Evolutionary conservation across 1,139 yeast species (phyloP).

Genomic region (Candida labiduridarum): DNA sequence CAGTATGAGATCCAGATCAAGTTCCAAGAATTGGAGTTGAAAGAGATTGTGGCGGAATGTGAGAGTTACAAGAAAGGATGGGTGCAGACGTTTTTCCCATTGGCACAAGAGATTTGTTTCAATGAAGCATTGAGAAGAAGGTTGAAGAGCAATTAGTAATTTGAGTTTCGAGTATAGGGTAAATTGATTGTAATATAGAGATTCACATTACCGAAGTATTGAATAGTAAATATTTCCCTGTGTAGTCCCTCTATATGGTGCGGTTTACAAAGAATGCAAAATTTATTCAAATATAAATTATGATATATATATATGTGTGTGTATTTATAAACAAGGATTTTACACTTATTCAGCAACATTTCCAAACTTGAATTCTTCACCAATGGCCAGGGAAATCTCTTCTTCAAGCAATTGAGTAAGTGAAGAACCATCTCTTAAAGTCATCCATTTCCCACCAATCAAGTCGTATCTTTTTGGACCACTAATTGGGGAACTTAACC

Average conservation of each 20-base stretch:
- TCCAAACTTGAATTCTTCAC: slow-evolving; percentile 29
- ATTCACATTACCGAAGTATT: too few species aligned
- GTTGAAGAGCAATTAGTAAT: slow-evolving; percentile 24
- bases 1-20: too few species aligned
- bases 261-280: too few species aligned
- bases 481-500: slow-evolving; percentile 91
- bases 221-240: too few species aligned
- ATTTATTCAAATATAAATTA: neutral
- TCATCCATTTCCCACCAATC: slow-evolving; percentile 60
- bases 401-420: slow-evolving; percentile 48
- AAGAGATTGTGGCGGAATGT: slow-evolving; percentile 78
- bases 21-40: slow-evolving; percentile 77
- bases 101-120: slow-evolving; percentile 87
- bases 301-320: neutral
- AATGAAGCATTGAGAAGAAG: slow-evolving; percentile 90
- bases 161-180: neutral
- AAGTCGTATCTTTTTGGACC: slow-evolving; percentile 80
- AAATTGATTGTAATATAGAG: too few species aligned
- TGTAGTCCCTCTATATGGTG: too few species aligned
- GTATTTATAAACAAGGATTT: neutral
- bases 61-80: slow-evolving; percentile 76
- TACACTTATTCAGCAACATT: slow-evolving; percentile 20
- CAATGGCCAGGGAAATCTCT: slow-evolving; percentile 50
- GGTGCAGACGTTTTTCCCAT: slow-evolving; percentile 74
- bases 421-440: slow-evolving; percentile 56